Evolutionary conservation across 2,329 filamentous ascomycete species (phyloP), one percentile per base, ranked within the genome.

Genomic region (Aspergillus sp.): DNA sequence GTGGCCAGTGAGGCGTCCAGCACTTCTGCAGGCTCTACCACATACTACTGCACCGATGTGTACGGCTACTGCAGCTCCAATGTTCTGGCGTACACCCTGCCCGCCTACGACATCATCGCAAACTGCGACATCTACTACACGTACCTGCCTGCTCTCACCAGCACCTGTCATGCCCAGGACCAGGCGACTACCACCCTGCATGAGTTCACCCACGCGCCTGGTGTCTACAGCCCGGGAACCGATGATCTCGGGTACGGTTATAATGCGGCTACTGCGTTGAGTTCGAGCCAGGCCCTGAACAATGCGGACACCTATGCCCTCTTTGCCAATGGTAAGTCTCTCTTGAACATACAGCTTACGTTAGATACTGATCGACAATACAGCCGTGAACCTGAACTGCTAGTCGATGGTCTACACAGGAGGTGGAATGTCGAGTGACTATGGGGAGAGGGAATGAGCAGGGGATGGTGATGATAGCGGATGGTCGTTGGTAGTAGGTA

Each of bases 141-240:
- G 42, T 71, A 67, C 11, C 75, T 88, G 7, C 74, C 81, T 0
- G 74, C 76, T 1, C 53, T 82, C 25, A 71, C 78, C 7, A 60
- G 59, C 9, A 70, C 66, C 1, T 89, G 86, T 73, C 83, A 88
- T 64, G 78, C 62, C 2, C 85, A 88, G 70, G 86, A 88, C 64
- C 82, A 86, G 71, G 82, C 81, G 2, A 85, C 80, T 10, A 88
- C 85, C 13, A 78, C 78, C 29, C 68, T 89, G 14, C 86, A 89
- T 63, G 86, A 89, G 75, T 75, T 78, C 59, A 87, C 85, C 7
- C 86, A 88, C 64, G 76, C 79, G n/a, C 70, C 78, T 65, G 76
- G 71, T 70, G 75, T 80, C 11, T 78, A 72, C 55, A 66, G 58
- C 56, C 82, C 81, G 51, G 82, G 83, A 7, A 87, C 85, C 2